phyloP scores from a whole-genome alignment of 2,329 filamentous ascomycete genomes.

The Cercospora nicotianae region DNA sequence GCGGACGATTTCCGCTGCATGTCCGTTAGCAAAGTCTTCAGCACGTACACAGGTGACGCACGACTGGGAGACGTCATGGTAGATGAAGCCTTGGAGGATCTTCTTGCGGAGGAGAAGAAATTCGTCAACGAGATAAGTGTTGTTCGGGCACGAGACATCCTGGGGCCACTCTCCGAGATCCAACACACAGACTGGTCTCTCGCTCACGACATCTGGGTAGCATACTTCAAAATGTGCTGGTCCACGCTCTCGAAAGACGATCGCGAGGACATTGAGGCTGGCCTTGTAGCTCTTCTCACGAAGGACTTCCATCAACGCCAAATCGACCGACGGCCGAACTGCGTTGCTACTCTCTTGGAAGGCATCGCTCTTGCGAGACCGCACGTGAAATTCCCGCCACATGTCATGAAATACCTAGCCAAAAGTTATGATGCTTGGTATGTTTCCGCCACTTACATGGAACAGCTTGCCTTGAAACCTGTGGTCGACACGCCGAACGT shows the following conservation, averaged over 20 bases:
- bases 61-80: slow-evolving; percentile 65
- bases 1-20: slow-evolving; percentile 79
- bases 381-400: slow-evolving; percentile 87
- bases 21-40: slow-evolving; percentile 71
- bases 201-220: slow-evolving; percentile 86
- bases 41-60: slow-evolving; percentile 69
- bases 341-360: slow-evolving; percentile 87
- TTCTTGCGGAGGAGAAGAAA: slow-evolving; percentile 75
- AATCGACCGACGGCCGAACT: slow-evolving; percentile 92
- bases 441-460: slow-evolving; percentile 84
- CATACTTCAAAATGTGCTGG: slow-evolving; percentile 92
- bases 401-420: slow-evolving; percentile 92
- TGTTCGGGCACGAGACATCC: slow-evolving; percentile 80
- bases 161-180: slow-evolving; percentile 86
- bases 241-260: slow-evolving; percentile 84
- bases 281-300: slow-evolving; percentile 83
- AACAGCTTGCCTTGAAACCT: slow-evolving; percentile 82
- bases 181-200: slow-evolving; percentile 84
- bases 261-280: slow-evolving; percentile 83
- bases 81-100: slow-evolving; percentile 77
- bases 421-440: slow-evolving; percentile 98
- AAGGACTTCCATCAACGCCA: slow-evolving; percentile 95
- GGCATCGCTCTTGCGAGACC: slow-evolving; percentile 82
- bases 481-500: slow-evolving; percentile 80
- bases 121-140: slow-evolving; percentile 83